Evolutionary conservation across 2,329 filamentous ascomycete genomes (phyloP), one percentile per base, ranked within the genome.

Genomic region (Hypoxylon sp.): DNA sequence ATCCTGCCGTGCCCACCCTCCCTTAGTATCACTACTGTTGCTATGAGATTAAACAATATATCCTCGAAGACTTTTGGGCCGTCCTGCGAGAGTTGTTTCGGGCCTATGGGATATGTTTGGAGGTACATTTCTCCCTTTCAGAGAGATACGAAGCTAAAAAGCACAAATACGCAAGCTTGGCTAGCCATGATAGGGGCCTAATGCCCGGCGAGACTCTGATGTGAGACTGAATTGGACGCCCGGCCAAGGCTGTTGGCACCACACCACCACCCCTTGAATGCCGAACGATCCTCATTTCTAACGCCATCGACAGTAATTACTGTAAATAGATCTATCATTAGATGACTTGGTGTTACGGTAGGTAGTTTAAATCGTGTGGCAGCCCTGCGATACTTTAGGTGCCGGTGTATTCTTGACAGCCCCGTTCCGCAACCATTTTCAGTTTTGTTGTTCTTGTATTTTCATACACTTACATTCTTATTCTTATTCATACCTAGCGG

Each of bases 131-230:
- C 24, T 28, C 16, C 16, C 38, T 54, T 68, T 55, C 63, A 63
- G 58, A 63, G 56, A 48, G 28, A 57, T 60, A 52, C 42, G 52
- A 61, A 61, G 51, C 44, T 38, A 61, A 64, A 66, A 57, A 55
- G 59, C 59, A 61, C 56, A 58, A 61, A 56, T 44, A 50, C 48
- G 45, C 56, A 61, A 55, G 48, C 48, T 38, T 52, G 53, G 51
- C 28, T 55, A 33, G 55, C 52, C 49, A 24, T 26, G 52, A 61
- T 50, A 36, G 6, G 52, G 20, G 42, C 38, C 24, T 49, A 18
- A 68, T 58, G 62, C 65, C 65, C 62, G 65, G 54, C 46, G 44
- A 65, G 58, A 68, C 65, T 65, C 52, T 61, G 65, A 66, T 68
- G 55, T 61, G 60, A 62, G 53, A 57, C 48, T 61, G 38, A 57